Conservation (phyloP, 352 stramenopile species). For the Phytophthora pluvialis region DNA sequence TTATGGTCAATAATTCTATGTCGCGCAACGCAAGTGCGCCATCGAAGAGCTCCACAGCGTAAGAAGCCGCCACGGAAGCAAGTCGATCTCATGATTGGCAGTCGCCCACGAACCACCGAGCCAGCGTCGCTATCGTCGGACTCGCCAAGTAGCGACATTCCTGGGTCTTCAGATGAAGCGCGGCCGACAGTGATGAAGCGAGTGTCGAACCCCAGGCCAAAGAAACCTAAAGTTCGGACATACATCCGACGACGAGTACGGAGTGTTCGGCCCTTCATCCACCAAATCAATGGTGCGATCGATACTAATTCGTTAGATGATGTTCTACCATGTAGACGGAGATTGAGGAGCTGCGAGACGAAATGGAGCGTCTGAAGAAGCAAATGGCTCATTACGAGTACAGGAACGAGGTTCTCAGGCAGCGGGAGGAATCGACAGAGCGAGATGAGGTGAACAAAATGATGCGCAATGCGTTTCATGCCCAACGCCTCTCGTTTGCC, state of each 20-base stretch:
- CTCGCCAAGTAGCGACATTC: not conserved
- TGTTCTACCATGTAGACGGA: constrained; percentile 9
- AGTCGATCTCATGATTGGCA: constrained; percentile 4
- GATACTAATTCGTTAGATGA: not conserved
- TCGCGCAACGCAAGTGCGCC: not conserved
- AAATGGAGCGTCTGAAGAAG: constrained; percentile 24
- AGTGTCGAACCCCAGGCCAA: not conserved
- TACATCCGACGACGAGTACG: constrained; percentile 17
- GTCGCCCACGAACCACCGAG: not conserved
- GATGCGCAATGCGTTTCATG: constrained; percentile 17
- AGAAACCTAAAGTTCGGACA: constrained; percentile 23
- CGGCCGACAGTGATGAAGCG: constrained; percentile 1
- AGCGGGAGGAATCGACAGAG: constrained; percentile 6
- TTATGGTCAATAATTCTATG: constrained; percentile 2
- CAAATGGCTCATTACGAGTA: constrained; percentile 2
- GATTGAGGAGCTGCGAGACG: constrained; percentile 17
- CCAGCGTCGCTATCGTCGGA: not conserved
- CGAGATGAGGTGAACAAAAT: constrained; percentile 17
- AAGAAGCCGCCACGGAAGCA: constrained; percentile 2
- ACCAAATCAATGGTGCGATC: not conserved
- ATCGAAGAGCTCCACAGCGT: constrained; percentile 2
- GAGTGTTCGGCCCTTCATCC: not conserved
- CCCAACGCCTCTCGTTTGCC: constrained; percentile 22
- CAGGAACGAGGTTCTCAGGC: not conserved
- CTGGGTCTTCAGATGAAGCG: not conserved